phyloP scores from a whole-genome alignment of 371 early-diverging fungal species.

The Dichotomocladium elegans region DNA sequence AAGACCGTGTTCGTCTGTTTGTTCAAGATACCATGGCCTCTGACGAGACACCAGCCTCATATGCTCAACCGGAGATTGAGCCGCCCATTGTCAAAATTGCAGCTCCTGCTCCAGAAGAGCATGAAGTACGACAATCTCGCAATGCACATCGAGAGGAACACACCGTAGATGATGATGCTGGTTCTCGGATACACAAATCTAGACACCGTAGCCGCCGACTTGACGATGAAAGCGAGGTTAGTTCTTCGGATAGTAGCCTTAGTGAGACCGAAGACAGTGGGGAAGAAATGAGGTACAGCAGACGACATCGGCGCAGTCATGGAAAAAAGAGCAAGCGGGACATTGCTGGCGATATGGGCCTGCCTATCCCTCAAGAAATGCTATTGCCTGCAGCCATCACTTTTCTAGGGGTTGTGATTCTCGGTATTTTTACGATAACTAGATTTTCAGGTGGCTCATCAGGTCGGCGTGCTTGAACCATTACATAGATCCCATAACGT shows the following conservation, averaged over 20 bases:
- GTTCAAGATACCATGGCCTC: constrained; percentile 44
- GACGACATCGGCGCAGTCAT: constrained; percentile 3
- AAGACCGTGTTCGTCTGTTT: constrained; percentile 74
- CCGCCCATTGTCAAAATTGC: too few species aligned
- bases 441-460: constrained; percentile 13
- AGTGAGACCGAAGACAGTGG: neutral
- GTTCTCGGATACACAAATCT: too few species aligned
- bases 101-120: neutral
- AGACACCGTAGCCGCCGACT: neutral
- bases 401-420: constrained; percentile 54
- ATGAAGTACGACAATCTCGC: neutral
- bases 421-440: constrained; percentile 53
- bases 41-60: neutral
- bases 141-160: too few species aligned
- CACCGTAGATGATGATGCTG: too few species aligned
- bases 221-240: neutral
- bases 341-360: constrained; percentile 10
- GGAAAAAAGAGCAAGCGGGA: constrained; percentile 13
- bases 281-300: constrained; percentile 1
- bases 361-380: constrained; percentile 51
- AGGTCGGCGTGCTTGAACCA: constrained; percentile 11
- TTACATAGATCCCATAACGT: too few species aligned
- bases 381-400: constrained; percentile 62
- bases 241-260: neutral
- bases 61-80: too few species aligned